These are phyloP conservation scores for Penicillium sumatraense DNA, from an alignment of 2,329 filamentous ascomycete genomes.

Conservation along the genomic window DNA sequence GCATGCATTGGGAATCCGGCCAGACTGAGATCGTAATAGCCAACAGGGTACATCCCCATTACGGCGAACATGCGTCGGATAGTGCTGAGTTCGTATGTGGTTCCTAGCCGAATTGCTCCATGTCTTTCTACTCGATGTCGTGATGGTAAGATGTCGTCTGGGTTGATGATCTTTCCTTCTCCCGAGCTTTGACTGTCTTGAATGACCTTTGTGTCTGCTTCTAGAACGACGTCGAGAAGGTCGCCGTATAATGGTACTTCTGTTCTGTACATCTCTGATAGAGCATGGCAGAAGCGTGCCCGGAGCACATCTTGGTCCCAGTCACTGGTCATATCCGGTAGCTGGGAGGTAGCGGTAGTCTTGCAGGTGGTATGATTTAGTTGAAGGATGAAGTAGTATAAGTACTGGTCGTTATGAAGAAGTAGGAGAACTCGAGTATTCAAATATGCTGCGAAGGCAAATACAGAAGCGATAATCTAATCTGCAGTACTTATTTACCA, in stretches of 20 bases:
- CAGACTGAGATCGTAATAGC: slow-evolving; percentile 57
- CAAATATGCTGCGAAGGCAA: too few relatives aligned
- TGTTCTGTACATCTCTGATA: slow-evolving; percentile 41
- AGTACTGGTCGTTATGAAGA: too few relatives aligned
- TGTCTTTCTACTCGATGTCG: slow-evolving; percentile 45
- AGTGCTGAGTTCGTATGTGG: slow-evolving; percentile 47
- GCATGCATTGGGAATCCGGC: slow-evolving; percentile 58
- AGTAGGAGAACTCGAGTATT: too few relatives aligned
- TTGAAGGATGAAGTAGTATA: too few relatives aligned
- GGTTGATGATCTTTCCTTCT: slow-evolving; percentile 13
- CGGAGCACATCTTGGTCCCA: slow-evolving; percentile 32
- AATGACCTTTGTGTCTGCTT: slow-evolving; percentile 31
- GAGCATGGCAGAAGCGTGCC: slow-evolving; percentile 34
- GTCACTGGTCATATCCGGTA: slow-evolving; percentile 12
- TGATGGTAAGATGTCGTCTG: slow-evolving; percentile 28
- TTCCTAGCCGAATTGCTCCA: slow-evolving; percentile 57
- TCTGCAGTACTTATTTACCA: too few relatives aligned
- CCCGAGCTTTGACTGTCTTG: slow-evolving; percentile 12
- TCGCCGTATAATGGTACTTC: slow-evolving; percentile 42
- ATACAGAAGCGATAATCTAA: too few relatives aligned
- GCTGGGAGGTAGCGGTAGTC: too few relatives aligned
- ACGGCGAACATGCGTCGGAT: slow-evolving; percentile 52
- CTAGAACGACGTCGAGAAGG: slow-evolving; percentile 35
- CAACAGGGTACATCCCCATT: slow-evolving; percentile 55
- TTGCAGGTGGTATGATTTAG: neutral